These are phyloP conservation scores for Chalaropsis ovoidea DNA, from an alignment of 2,329 filamentous ascomycete genomes.

Conservation along the genomic window DNA sequence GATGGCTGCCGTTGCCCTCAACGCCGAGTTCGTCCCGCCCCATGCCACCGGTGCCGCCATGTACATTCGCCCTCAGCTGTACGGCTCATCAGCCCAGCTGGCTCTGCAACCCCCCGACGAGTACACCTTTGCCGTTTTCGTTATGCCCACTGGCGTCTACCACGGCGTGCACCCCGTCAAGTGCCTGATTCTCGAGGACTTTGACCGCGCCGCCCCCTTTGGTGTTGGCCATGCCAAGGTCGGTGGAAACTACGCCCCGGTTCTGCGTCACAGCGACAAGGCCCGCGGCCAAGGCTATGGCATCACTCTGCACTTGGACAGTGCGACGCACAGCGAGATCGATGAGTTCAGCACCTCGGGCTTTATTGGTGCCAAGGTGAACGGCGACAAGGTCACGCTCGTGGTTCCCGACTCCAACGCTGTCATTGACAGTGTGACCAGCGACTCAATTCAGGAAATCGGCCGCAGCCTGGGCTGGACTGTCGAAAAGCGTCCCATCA, in stretches of 20 bases:
- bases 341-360: slow-evolving; percentile 95
- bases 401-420: slow-evolving; percentile 80
- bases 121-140: slow-evolving; percentile 84
- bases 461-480: slow-evolving; percentile 71
- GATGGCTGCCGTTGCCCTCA: slow-evolving; percentile 71
- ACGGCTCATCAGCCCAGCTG: slow-evolving; percentile 77
- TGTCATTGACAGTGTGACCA: slow-evolving; percentile 80
- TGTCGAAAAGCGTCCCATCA: slow-evolving; percentile 66
- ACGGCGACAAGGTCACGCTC: slow-evolving; percentile 43
- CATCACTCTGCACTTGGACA: slow-evolving; percentile 93
- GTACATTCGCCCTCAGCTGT: slow-evolving; percentile 84
- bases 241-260: slow-evolving; percentile 91
- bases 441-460: slow-evolving; percentile 66
- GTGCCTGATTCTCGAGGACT: slow-evolving; percentile 79
- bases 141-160: slow-evolving; percentile 86
- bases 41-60: slow-evolving; percentile 80
- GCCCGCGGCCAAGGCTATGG: slow-evolving; percentile 70
- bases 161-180: slow-evolving; percentile 83
- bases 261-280: slow-evolving; percentile 75
- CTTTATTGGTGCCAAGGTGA: slow-evolving; percentile 68
- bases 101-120: slow-evolving; percentile 80
- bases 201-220: slow-evolving; percentile 85
- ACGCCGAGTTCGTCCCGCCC: slow-evolving; percentile 84
- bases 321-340: slow-evolving; percentile 68
- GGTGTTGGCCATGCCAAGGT: slow-evolving; percentile 89